Conservation (phyloP, 257 asterid genomes). For the Ballota nigra region DNA sequence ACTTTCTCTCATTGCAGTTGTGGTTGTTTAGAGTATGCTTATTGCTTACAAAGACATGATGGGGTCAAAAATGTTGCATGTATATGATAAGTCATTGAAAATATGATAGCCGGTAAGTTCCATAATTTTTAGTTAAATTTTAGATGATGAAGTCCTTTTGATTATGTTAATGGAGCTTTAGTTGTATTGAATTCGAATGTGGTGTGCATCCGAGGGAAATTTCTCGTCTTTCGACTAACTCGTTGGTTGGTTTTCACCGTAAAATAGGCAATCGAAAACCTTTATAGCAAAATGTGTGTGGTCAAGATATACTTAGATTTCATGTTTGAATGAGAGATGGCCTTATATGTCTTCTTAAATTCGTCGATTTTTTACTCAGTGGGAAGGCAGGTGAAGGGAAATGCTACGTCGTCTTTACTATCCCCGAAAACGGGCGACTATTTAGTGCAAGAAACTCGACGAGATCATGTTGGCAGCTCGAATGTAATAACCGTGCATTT, state of each 20-base stretch:
- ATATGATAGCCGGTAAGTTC: neutral
- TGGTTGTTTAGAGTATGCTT: constrained; percentile 13
- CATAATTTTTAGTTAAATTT: neutral
- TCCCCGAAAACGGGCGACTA: constrained; percentile 26
- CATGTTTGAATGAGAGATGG: neutral
- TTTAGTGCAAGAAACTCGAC: constrained; percentile 28
- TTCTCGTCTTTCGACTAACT: neutral
- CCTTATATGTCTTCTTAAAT: neutral
- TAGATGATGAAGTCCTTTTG: neutral
- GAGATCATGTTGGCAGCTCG: constrained; percentile 34
- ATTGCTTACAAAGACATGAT: constrained; percentile 7
- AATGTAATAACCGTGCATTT: constrained; percentile 31
- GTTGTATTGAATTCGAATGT: no score
- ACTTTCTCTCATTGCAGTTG: neutral
- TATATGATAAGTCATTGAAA: constrained; percentile 16
- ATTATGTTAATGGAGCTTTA: neutral
- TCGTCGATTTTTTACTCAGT: constrained; percentile 28
- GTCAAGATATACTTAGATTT: neutral
- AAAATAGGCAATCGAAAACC: neutral
- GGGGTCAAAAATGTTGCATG: constrained; percentile 10
- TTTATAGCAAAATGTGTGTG: neutral
- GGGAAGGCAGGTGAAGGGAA: constrained; percentile 29
- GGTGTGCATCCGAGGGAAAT: no score
- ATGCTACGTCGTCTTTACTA: constrained; percentile 22
- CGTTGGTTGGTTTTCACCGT: neutral